Evolutionary conservation across 2,329 filamentous ascomycete species (phyloP), one percentile per base, ranked within the genome.

Genomic region (Ophiostoma sp.): DNA sequence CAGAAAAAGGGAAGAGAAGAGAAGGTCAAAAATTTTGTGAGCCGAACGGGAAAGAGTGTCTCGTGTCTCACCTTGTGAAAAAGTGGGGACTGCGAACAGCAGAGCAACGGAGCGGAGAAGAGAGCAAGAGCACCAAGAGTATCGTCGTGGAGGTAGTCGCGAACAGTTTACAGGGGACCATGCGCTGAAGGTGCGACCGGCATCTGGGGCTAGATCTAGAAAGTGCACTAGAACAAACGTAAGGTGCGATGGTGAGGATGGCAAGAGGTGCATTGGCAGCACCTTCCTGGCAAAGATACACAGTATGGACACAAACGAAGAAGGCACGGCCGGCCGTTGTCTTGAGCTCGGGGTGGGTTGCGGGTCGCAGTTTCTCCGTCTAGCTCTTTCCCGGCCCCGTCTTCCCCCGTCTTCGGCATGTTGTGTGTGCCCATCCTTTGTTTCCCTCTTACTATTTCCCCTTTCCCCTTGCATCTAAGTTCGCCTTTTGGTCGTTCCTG

Each of bases 11-110:
- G 25, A 63, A 48, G 39, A 39, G 50, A 11, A 33, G 39, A 64
- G 45, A 22, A 70, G n/a, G 15, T 12, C 19, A 64, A 66, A 70
- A 72, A 70, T 28, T 28, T 31, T 48, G 42, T 39, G 31, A 63
- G 71, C 71, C 71, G 63, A 73, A 70, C 66, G 72, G 66, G 66
- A 70, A 64, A 70, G 71, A 69, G 72, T 57, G 72, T 73, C 72
- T 73, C 42, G 72, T 73, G 66, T 73, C 71, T 73, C 71, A 73
- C 59, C 55, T 55, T 45, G 66, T 31, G 3, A 36, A 74, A 74
- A 39, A 68, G 63, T 73, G 69, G 66, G 52, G 50, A 57, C 33
- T 3, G 9, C 50, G 36, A 55, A 45, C 19, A 61, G 36, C n/a
- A 69, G 48, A 69, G 63, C 50, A 55, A 25, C 50, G 36, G 25